Evolutionary conservation across 2,329 filamentous ascomycete genomes (phyloP), one percentile per base, ranked within the genome.

Genomic region (Trichoderma guizhouense): DNA sequence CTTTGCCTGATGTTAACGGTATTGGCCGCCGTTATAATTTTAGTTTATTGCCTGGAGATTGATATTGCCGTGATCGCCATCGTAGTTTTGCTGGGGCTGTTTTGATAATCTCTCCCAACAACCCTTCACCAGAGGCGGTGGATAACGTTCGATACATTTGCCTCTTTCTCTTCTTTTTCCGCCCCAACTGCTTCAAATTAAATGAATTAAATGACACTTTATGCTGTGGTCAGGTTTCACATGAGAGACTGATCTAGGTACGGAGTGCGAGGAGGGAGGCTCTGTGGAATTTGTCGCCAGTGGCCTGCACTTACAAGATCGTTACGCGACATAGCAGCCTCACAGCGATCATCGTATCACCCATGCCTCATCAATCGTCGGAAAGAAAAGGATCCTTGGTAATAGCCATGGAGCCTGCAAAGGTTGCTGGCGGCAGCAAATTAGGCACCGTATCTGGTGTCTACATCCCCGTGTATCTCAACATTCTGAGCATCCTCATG

Each of bases 401-500:
- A 21, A 74, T 75, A 51, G 71, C 74, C 74, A 81, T 81, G 78
- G 83, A 84, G 32, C 76, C 75, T 36, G 79, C 74, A 72, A 84
- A 82, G 76, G 43, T 18, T 14, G 51, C 55, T 24, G 71, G 67
- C 21, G 81, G 80, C 73, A 78, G 87, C 76, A 96, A 96, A 82
- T 85, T 97, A 71, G 92, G 92, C 47, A 91, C 90, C 9, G 89
- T 94, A 75, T 93, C 90, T 5, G 92, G 92, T 8, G 92, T 97
- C 62, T 97, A 94, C 79, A 92, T 97, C 18, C 94, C 94, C 1
- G 94, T 94, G n/a, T 95, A 91, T 73, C 85, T 97, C 75, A 97
- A 96, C 80, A 94, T 97, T 55, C 83, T 97, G 75, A 95, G 93
- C 76, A 97, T 97, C 81, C 87, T 97, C 73, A 97, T 97, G 93